These are phyloP conservation scores for Oldenlandia corymbosa DNA, from an alignment of 257 asterid genomes.

Conservation along the genomic window DNA sequence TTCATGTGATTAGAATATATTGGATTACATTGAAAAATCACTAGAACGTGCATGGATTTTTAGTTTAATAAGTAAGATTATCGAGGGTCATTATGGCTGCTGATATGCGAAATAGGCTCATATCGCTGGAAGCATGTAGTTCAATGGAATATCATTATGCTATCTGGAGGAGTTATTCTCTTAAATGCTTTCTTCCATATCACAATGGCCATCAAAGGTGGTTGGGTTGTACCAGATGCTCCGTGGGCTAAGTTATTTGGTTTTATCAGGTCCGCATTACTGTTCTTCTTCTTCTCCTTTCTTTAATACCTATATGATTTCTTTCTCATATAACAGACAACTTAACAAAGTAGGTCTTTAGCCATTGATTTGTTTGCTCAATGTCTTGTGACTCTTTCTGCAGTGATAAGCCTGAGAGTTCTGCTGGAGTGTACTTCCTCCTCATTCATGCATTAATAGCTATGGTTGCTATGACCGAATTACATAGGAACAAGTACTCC, in stretches of 20 bases:
- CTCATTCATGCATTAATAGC: conserved; percentile 14
- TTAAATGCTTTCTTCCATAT: neutral
- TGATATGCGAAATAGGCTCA: conserved; percentile 7
- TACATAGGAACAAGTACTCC: neutral
- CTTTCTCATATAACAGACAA: no score
- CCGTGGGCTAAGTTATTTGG: conserved; percentile 17
- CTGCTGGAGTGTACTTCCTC: conserved; percentile 12
- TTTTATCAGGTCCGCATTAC: conserved; percentile 9
- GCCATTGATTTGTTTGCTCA: neutral
- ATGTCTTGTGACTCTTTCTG: neutral
- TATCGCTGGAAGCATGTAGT: conserved; percentile 9
- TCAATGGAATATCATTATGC: conserved; percentile 9
- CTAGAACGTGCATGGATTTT: neutral
- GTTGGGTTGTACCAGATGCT: neutral
- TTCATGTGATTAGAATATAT: neutral
- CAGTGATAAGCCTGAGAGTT: conserved; percentile 10
- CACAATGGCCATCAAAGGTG: conserved; percentile 7
- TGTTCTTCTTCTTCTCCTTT: neutral
- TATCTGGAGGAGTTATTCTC: conserved; percentile 5
- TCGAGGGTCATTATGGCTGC: conserved; percentile 5
- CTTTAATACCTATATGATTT: no score
- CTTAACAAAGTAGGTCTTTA: neutral
- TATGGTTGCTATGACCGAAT: conserved; percentile 15
- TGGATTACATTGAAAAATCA: neutral
- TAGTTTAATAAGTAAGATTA: neutral